phyloP scores from a whole-genome alignment of 345 rosid species.

The Boechera divaricarpa region DNA sequence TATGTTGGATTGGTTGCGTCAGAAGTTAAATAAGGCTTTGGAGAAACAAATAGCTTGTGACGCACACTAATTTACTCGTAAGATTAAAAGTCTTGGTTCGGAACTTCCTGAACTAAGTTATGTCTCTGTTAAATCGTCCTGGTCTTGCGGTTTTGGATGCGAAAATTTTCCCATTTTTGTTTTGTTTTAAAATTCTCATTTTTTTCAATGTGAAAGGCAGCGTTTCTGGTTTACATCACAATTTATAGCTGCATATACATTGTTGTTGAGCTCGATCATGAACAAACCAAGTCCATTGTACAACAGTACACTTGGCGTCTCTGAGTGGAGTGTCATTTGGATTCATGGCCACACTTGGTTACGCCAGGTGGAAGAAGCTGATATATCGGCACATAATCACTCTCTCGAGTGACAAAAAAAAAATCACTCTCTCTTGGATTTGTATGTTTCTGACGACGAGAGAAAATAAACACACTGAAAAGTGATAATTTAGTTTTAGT shows the following conservation, averaged over 20 bases:
- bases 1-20: slow-evolving; percentile 21
- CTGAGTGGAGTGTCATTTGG: background rate
- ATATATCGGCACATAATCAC: too few relatives aligned
- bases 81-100: background rate
- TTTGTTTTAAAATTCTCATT: background rate
- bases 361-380: background rate
- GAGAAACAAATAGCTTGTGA: background rate
- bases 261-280: too few relatives aligned
- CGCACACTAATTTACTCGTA: background rate
- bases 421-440: background rate
- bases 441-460: too few relatives aligned
- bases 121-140: background rate
- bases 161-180: too few relatives aligned
- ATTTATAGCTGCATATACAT: background rate
- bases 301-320: background rate
- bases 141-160: too few relatives aligned
- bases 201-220: background rate
- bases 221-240: background rate
- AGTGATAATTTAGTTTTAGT: too few relatives aligned
- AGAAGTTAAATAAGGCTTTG: slow-evolving; percentile 23
- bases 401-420: too few relatives aligned
- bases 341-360: background rate
- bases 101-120: background rate
- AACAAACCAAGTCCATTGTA: background rate
- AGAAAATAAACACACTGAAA: background rate